Evolutionary conservation across 176 grass and related monocot genomes (phyloP).

Genomic region (Triticum timopheevii): DNA sequence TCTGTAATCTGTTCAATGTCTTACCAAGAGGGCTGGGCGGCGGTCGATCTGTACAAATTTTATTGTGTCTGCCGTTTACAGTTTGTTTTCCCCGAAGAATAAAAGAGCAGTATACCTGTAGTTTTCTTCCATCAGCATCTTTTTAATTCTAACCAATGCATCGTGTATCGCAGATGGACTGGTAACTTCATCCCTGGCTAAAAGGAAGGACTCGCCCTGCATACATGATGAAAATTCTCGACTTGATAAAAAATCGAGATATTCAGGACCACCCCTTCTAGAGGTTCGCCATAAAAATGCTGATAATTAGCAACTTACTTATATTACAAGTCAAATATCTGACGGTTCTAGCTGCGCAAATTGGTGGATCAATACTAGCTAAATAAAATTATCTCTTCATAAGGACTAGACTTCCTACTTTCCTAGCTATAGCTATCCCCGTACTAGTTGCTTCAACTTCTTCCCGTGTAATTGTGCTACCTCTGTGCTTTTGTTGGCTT

Average conservation of each 20-base stretch:
- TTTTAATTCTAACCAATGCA: neutral
- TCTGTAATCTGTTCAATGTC: too few species aligned
- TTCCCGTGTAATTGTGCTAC: neutral
- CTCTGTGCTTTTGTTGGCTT: neutral
- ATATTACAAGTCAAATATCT: neutral
- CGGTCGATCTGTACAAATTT: too few species aligned
- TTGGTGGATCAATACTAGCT: neutral
- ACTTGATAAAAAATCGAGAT: neutral
- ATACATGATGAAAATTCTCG: neutral
- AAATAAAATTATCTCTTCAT: neutral
- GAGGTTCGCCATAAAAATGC: neutral
- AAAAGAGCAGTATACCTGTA: neutral
- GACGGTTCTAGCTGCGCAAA: neutral
- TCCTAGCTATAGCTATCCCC: neutral
- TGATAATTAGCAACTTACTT: neutral
- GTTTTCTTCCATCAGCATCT: neutral
- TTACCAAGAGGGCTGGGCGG: too few species aligned
- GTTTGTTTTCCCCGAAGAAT: too few species aligned
- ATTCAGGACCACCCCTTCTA: constrained; percentile 2
- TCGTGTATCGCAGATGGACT: neutral
- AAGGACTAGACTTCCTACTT: neutral
- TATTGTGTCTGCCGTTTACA: too few species aligned
- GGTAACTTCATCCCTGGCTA: neutral
- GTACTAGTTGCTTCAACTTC: neutral
- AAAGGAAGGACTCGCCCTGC: neutral